Evolutionary conservation across 352 stramenopile species (phyloP).

Genomic region (Globisporangium lucens): DNA sequence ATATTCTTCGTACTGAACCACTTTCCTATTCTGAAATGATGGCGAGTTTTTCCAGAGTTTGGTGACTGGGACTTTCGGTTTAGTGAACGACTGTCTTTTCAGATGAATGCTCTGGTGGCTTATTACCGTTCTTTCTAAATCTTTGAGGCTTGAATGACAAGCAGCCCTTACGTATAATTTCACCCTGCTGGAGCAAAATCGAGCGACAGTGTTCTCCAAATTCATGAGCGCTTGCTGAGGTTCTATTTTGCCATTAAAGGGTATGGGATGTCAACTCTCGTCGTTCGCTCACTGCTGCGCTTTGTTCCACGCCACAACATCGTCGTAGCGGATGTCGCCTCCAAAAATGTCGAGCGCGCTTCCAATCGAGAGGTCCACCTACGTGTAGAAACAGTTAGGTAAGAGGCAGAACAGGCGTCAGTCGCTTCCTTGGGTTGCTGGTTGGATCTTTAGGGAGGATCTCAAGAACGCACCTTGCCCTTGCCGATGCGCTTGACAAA

Average conservation of each 20-base stretch:
- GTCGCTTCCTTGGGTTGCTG: background rate
- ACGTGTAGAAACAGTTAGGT: background rate
- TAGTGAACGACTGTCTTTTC: too few species aligned
- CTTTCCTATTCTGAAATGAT: too few species aligned
- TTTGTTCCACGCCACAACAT: constrained; percentile 91
- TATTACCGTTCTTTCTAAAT: too few species aligned
- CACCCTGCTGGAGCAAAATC: too few species aligned
- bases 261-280: background rate
- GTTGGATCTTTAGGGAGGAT: background rate
- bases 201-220: too few species aligned
- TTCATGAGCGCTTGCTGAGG: background rate
- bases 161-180: too few species aligned
- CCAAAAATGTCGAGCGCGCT: constrained; percentile 98
- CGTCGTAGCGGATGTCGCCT: constrained; percentile 90
- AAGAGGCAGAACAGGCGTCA: background rate
- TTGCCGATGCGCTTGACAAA: constrained; percentile 91
- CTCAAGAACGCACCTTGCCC: constrained; percentile 56
- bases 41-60: too few species aligned
- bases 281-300: constrained; percentile 9
- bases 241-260: background rate
- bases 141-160: too few species aligned
- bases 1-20: too few species aligned
- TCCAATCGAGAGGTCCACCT: constrained; percentile 97
- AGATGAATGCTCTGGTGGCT: too few species aligned
- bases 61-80: too few species aligned